These are phyloP conservation scores for Ceratocystis colombiana DNA, from an alignment of 2,329 filamentous ascomycete species.

Conservation along the genomic window DNA sequence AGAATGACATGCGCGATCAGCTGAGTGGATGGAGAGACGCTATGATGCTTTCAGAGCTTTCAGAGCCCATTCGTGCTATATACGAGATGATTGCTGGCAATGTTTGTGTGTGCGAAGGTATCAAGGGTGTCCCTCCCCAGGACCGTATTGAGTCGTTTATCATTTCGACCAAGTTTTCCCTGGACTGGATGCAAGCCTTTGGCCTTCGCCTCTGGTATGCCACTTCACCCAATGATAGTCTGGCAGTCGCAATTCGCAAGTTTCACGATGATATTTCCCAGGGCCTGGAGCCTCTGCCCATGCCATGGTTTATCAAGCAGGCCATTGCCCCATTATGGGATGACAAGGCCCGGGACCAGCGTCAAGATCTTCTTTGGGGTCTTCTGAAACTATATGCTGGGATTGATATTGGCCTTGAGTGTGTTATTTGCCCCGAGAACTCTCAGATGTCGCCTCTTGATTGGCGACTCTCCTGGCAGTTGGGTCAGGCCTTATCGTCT, in stretches of 20 bases:
- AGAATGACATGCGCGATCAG: slow-evolving; percentile 67
- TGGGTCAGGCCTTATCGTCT: slow-evolving; percentile 56
- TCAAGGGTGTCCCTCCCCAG: slow-evolving; percentile 61
- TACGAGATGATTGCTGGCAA: slow-evolving; percentile 88
- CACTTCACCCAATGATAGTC: slow-evolving; percentile 54
- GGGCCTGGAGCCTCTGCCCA: slow-evolving; percentile 60
- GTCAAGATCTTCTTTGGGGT: slow-evolving; percentile 77
- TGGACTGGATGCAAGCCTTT: slow-evolving; percentile 92
- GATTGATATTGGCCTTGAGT: slow-evolving; percentile 50
- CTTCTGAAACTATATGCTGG: slow-evolving; percentile 70
- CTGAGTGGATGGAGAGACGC: slow-evolving; percentile 74
- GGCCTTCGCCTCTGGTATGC: slow-evolving; percentile 86
- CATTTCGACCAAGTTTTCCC: slow-evolving; percentile 70
- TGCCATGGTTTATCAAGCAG: slow-evolving; percentile 59
- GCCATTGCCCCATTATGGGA: slow-evolving; percentile 50
- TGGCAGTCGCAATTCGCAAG: slow-evolving; percentile 60
- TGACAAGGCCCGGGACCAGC: slow-evolving; percentile 46
- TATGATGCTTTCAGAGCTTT: slow-evolving; percentile 79
- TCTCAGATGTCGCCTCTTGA: slow-evolving; percentile 65
- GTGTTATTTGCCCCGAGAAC: slow-evolving; percentile 65
- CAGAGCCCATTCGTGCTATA: slow-evolving; percentile 69
- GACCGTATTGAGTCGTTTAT: slow-evolving; percentile 71
- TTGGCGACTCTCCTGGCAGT: slow-evolving; percentile 71
- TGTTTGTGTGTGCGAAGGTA: slow-evolving; percentile 70
- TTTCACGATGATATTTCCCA: slow-evolving; percentile 66